Conservation (phyloP, 2,329 filamentous ascomycete species). For the Cryoendolithus antarcticus region DNA sequence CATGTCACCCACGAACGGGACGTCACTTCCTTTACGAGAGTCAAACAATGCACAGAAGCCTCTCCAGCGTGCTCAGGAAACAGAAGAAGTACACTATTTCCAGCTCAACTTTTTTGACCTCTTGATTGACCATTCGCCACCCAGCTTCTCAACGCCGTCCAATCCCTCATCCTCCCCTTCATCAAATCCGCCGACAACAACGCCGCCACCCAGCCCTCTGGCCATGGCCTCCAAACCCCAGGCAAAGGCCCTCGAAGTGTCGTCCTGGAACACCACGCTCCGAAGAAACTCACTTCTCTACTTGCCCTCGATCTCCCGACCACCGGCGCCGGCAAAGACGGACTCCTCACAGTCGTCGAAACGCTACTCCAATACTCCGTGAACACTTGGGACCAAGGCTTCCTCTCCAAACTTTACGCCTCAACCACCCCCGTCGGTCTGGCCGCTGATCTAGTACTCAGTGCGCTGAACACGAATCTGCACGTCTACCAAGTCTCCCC, state of each 20-base stretch:
- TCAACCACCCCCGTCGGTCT: slow-evolving; percentile 79
- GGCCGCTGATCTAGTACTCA: slow-evolving; percentile 70
- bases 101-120: neutral
- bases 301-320: slow-evolving; percentile 27
- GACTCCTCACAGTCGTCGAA: slow-evolving; percentile 40
- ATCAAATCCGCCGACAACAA: slow-evolving; percentile 57
- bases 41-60: slow-evolving; percentile 8
- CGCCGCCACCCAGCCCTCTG: slow-evolving; percentile 42
- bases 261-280: slow-evolving; percentile 33
- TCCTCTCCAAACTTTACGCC: slow-evolving; percentile 90
- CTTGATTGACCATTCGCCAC: slow-evolving; percentile 3
- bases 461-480: slow-evolving; percentile 82
- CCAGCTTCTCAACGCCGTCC: slow-evolving; percentile 57
- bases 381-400: slow-evolving; percentile 98
- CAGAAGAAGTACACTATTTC: slow-evolving; percentile 9
- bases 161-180: slow-evolving; percentile 57
- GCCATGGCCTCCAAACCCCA: slow-evolving; percentile 51
- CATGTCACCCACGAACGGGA: slow-evolving; percentile 8
- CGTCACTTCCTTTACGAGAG: slow-evolving; percentile 9
- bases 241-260: slow-evolving; percentile 37
- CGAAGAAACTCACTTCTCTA: slow-evolving; percentile 30
- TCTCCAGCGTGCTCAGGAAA: slow-evolving; percentile 21
- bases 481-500: slow-evolving; percentile 94
- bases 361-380: slow-evolving; percentile 73
- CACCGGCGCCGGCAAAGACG: slow-evolving; percentile 28